phyloP scores from a whole-genome alignment of 106 monocot genomes.

The Gastrodia elata region DNA sequence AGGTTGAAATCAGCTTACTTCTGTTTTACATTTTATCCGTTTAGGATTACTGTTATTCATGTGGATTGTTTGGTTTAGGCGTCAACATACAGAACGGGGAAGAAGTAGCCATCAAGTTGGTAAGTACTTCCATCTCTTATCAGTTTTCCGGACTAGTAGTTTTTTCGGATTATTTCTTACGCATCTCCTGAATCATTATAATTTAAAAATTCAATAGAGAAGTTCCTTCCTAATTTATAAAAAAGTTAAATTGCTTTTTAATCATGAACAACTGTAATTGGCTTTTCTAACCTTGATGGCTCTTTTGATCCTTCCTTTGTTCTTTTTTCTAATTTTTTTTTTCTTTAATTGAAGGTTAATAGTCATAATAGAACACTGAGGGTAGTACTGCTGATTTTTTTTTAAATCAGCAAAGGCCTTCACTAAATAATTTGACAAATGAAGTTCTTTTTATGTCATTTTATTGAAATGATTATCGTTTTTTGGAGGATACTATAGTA shows the following conservation, averaged over 20 bases:
- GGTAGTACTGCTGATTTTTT: too few species aligned
- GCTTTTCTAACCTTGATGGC: not conserved
- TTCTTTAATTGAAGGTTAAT: not conserved
- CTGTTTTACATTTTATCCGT: not conserved
- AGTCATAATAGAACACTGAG: not conserved
- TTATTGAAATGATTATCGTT: not conserved
- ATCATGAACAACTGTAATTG: not conserved
- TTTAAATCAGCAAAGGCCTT: too few species aligned
- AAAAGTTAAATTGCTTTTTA: not conserved
- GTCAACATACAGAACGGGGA: slow-evolving; percentile 78
- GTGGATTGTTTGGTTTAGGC: slow-evolving; percentile 39
- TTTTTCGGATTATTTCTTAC: not conserved
- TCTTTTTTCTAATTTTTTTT: not conserved
- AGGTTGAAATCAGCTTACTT: not conserved
- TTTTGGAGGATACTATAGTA: not conserved
- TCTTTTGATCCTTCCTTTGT: not conserved
- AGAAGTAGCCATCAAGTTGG: slow-evolving; percentile 87
- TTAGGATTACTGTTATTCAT: not conserved
- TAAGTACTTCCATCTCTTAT: slow-evolving; percentile 14
- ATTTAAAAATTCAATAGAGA: not conserved
- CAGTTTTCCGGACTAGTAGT: not conserved
- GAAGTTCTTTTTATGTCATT: not conserved
- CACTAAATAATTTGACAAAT: not conserved
- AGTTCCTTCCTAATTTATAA: not conserved
- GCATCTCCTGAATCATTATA: not conserved